A percentile compares a stretch with the other conserved stretches of the same genome.
These are phyloP conservation scores for Hamamelis virginiana DNA, from an alignment of 164 flowering plant species.

Conservation along the genomic window DNA sequence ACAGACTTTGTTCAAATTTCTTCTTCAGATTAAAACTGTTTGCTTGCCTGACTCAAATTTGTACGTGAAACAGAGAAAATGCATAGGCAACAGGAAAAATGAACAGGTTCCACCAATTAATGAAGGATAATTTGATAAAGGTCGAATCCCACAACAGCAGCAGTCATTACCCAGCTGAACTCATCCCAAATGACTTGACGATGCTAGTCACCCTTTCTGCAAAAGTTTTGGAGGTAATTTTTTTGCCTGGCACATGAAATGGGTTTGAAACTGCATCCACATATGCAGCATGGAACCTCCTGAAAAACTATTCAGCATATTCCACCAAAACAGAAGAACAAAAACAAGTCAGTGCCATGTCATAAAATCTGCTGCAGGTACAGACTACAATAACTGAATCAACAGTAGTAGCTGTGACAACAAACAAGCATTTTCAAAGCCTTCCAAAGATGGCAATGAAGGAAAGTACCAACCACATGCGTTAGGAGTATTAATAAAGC, in stretches of 20 bases:
- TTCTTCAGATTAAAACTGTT: background rate
- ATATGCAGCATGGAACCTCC: constrained; percentile 91
- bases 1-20: background rate
- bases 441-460: background rate
- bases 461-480: background rate
- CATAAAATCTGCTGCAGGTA: background rate
- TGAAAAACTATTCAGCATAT: constrained; percentile 60
- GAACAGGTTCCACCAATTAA: background rate
- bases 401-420: background rate
- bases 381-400: background rate
- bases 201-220: constrained; percentile 81
- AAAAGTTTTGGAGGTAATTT: constrained; percentile 79
- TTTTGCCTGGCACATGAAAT: constrained; percentile 95
- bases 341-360: constrained; percentile 1
- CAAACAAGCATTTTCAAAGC: background rate
- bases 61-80: background rate
- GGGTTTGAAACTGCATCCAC: constrained; percentile 99
- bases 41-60: background rate
- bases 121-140: background rate
- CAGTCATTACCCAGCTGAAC: constrained; percentile 39
- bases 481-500: background rate
- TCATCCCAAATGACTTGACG: constrained; percentile 78
- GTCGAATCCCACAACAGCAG: constrained; percentile 2
- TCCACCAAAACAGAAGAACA: background rate
- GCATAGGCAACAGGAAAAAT: background rate